Base-by-base conservation (phyloP, 306 rosid genomes). In the Begonia peltatifolia region DNA sequence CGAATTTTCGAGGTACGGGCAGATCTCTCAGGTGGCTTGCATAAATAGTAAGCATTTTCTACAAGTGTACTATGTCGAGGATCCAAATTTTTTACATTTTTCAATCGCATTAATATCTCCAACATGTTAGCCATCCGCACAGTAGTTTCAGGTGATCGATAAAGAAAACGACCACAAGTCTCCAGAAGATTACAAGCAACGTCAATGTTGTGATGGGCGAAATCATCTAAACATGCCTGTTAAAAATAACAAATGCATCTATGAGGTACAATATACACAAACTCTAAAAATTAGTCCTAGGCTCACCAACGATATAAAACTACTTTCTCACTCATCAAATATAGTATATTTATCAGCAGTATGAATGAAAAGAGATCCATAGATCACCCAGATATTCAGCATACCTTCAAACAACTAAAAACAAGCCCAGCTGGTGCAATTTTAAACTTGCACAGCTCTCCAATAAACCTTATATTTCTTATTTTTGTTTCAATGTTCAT, bases 171-270 rank as follows among this genome's bases (percentile, higher is more conserved):
- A 18, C 99, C 99, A 66, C 88, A 86, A 14, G 96, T 83, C 82
- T 92, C 99, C 13, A 92, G 93, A 67, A 92, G 96, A 76, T 81
- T 86, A 78, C 96, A 92, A 46, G 99, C 99, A 75, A 92, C 96
- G 64, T 92, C 99, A 75, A 92, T 92, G 82, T 92, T 92, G 74
- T 92, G 99, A 71, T 92, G 99, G 58, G 81, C 76, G 76, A 92
- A 92, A 72, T 92, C 99, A 68, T 92, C 99, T 67, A 92, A 71
- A 74, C 99, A 92, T 62, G 99, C 94, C 99, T 92, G 74, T 58
- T 68, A 53, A 50, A 62, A 60, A 42, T 52, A 59, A 41, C 16
- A 46, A 52, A 9, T 13, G 46, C 50, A 46, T 53, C 10, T 16
- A 23, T 55, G 41, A 2, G 46, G 46, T 13, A 25, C 16, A 20